Base-by-base conservation (phyloP, 2,329 filamentous ascomycete species). In the Aaosphaeria arxii region DNA sequence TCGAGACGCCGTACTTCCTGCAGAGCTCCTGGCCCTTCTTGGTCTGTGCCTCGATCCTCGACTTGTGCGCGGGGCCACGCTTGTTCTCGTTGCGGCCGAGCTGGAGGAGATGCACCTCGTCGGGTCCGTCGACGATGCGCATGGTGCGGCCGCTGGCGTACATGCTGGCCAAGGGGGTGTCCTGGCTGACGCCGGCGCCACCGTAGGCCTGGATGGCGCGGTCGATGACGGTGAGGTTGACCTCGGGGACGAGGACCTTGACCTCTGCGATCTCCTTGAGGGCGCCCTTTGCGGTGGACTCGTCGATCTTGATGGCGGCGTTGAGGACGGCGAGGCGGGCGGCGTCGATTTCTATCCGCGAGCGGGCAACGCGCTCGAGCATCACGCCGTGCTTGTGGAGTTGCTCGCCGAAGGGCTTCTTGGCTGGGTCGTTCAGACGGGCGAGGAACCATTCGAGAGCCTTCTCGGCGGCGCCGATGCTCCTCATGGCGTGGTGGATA, bases 401-500 rank as follows among this genome's bases (percentile, higher is more conserved):
- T 48, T 85, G 80, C 75, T 95, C 89, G 66, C 91, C 91, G 67
- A 99, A 99, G 0, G 94, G 87, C 63, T 86, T 91, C 80, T 96
- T 96, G 62, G 76, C 79, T 44, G 89, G 84, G 74, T 99, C 92
- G 74, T 97, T 97, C 75, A 96, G 86, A 53, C 94, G 87, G 62
- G 91, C 88, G 49, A 99, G 82, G 83, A 97, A 88, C 87, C 89
- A 96, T 66, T 97, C 92, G 28, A 99, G 82, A 1, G 91, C 94
- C 57, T 86, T 84, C 74, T 99, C 94, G 13, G 94, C 86, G 45
- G 90, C 87, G 45, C 94, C 94, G 66, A 99, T 94, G 51, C 85
- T 86, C 56, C 94, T 86, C 94, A 99, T 99, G 51, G 91, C 90
- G 75, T 99, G 94, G 76, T 99, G 94, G 68, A 99, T 97, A 49